These are phyloP conservation scores for Colletotrichum godetiae DNA, from an alignment of 2,329 filamentous ascomycete genomes.

Conservation along the genomic window DNA sequence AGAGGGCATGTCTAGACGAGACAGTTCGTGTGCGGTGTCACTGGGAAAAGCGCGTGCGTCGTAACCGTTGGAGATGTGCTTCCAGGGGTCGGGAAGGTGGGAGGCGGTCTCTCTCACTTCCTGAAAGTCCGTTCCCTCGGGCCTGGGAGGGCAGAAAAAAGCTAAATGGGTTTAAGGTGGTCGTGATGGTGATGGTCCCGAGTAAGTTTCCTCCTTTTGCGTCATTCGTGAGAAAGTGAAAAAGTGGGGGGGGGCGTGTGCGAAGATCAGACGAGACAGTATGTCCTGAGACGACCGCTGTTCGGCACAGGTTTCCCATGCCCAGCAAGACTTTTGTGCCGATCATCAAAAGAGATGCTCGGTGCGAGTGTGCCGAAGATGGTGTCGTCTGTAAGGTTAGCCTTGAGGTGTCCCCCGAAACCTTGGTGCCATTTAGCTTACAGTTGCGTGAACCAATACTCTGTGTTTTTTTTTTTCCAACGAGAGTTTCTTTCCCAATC, in stretches of 20 bases:
- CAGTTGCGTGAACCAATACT: neutral
- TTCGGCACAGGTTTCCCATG: conserved; percentile 28
- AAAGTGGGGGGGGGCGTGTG: neutral
- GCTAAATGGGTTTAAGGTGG: conserved; percentile 25
- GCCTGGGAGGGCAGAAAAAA: neutral
- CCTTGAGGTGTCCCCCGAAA: neutral
- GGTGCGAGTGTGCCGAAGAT: conserved; percentile 23
- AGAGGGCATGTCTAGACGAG: conserved; percentile 33
- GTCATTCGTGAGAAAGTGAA: neutral
- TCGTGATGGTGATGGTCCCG: neutral
- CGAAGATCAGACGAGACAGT: conserved; percentile 21
- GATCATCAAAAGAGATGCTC: neutral
- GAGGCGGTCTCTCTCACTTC: neutral
- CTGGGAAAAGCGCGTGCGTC: neutral
- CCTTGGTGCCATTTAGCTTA: neutral
- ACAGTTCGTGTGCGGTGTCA: conserved; percentile 9
- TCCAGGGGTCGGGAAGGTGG: neutral
- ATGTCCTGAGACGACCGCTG: conserved; percentile 28
- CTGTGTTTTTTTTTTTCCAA: neutral
- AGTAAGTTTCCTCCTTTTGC: conserved; percentile 4
- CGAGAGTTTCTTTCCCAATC: neutral
- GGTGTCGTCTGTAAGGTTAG: conserved; percentile 22
- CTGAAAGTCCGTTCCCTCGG: neutral
- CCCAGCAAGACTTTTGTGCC: neutral
- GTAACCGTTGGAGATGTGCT: neutral